Evolutionary conservation across 2,329 filamentous ascomycete species (phyloP), one percentile per base, ranked within the genome.

Genomic region (Coniochaeta sp.): DNA sequence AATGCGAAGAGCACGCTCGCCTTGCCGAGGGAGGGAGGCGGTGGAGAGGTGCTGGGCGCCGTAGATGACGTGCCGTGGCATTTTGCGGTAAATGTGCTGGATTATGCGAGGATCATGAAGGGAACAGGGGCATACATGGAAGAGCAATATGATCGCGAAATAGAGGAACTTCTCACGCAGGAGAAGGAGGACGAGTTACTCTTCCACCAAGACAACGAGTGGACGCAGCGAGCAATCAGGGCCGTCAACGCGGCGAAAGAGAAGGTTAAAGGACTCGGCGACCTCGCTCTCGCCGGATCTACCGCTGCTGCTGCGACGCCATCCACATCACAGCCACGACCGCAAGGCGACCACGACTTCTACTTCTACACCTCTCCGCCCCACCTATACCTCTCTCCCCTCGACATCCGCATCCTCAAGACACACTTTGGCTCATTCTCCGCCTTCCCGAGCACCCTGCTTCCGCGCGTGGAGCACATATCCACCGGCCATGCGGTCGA

Each of bases 31-130:
- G 93, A 97, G 71, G 87, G 89, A 3, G 82, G 82, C 5, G 82
- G 82, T 6, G 85, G 86, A 2, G 89, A 95, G 65, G 81, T 85
- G 3, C 78, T 91, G 31, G 82, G 82, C 33, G 81, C 84, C 22
- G 84, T 84, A 9, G 87, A 93, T 58, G 89, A 93, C 68, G 85
- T 98, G 38, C 95, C 95, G 0, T 99, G 95, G 95, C 91, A 96
- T 72, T 92, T 95, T 74, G 91, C 91, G 6, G 92, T 91, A 11
- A 96, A 96, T 68, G 92, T 96, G 38, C 83, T 96, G 70, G 95
- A 99, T 71, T 99, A 97, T 73, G 91, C 93, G 17, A 86, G 93
- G 43, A 89, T 98, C 60, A 96, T 99, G 90, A 96, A 93, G 71
- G 95, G 93, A 7, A 93, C 91, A 5, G 86, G 89, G 67, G 87